Evolutionary conservation across 2,329 filamentous ascomycete species (phyloP).

Genomic region (Cladophialophora exuberans): DNA sequence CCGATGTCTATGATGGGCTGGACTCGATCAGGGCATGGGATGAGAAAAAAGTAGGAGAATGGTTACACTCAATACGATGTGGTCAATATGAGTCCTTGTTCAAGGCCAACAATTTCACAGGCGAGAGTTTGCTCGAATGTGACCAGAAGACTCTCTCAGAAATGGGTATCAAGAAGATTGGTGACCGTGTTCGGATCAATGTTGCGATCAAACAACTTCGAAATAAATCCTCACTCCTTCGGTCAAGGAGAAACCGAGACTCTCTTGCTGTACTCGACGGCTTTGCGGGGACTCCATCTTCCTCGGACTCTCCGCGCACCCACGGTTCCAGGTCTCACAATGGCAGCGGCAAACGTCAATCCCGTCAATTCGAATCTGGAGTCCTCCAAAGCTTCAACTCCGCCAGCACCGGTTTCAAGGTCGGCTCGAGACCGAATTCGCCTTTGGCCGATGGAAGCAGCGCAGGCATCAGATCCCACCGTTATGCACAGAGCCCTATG

Average conservation of each 20-base stretch:
- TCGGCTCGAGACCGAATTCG: conserved; percentile 70
- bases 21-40: conserved; percentile 63
- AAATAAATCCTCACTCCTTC: conserved; percentile 74
- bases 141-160: conserved; percentile 96
- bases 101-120: conserved; percentile 92
- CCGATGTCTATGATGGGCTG: conserved; percentile 71
- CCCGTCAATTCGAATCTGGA: conserved; percentile 45
- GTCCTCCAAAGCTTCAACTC: conserved; percentile 45
- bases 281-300: conserved; percentile 59
- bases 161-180: conserved; percentile 97
- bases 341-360: conserved; percentile 65
- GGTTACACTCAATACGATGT: conserved; percentile 88
- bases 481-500: conserved; percentile 64
- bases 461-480: conserved; percentile 56
- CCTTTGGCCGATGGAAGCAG: conserved; percentile 65
- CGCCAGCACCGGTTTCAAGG: conserved; percentile 52
- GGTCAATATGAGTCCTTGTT: conserved; percentile 92
- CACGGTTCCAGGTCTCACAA: conserved; percentile 57
- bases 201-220: conserved; percentile 81
- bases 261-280: conserved; percentile 80
- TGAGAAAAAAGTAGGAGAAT: conserved; percentile 88
- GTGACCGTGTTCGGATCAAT: conserved; percentile 90
- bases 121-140: conserved; percentile 94
- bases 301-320: conserved; percentile 67
- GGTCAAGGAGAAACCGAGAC: conserved; percentile 85